phyloP scores from a whole-genome alignment of 2,329 filamentous ascomycete species.

The Pseudocercospora macadamiae region DNA sequence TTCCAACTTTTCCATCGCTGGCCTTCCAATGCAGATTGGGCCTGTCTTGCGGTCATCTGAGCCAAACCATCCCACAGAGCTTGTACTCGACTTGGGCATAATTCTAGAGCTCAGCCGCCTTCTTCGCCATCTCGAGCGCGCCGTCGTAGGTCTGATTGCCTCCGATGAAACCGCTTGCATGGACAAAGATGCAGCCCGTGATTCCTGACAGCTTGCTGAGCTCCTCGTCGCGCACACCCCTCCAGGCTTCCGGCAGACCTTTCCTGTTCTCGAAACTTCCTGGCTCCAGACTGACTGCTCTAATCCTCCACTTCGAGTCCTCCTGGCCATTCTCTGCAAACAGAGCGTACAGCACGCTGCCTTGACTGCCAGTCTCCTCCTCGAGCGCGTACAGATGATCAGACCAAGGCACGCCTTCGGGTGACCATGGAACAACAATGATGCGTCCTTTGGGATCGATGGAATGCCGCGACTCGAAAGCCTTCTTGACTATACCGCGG shows the following conservation, averaged over 20 bases:
- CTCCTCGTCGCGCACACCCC: constrained; percentile 84
- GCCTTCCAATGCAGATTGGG: too few species aligned
- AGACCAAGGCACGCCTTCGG: constrained; percentile 88
- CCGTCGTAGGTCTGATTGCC: constrained; percentile 92
- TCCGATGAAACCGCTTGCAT: constrained; percentile 93
- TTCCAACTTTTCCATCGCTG: neutral
- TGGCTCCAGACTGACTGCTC: constrained; percentile 82
- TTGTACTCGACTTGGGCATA: too few species aligned
- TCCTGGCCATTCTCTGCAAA: constrained; percentile 81
- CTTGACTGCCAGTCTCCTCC: constrained; percentile 53
- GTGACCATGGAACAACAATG: constrained; percentile 66
- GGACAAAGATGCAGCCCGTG: constrained; percentile 83
- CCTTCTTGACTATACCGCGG: constrained; percentile 73
- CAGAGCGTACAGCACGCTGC: constrained; percentile 77
- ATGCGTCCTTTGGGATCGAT: constrained; percentile 76
- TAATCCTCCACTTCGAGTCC: constrained; percentile 87
- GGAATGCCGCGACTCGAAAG: constrained; percentile 69
- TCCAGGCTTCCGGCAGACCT: constrained; percentile 87
- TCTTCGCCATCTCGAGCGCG: constrained; percentile 80
- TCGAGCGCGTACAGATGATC: constrained; percentile 93
- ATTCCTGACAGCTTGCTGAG: constrained; percentile 73
- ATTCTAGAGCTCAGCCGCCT: constrained; percentile 60
- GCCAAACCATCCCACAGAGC: too few species aligned
- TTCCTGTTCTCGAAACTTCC: constrained; percentile 92
- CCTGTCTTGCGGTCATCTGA: too few species aligned